Evolutionary conservation across 768 basidiomycete genomes (phyloP), one percentile per base, ranked within the genome.

Genomic region (Lyophyllum shimeji): DNA sequence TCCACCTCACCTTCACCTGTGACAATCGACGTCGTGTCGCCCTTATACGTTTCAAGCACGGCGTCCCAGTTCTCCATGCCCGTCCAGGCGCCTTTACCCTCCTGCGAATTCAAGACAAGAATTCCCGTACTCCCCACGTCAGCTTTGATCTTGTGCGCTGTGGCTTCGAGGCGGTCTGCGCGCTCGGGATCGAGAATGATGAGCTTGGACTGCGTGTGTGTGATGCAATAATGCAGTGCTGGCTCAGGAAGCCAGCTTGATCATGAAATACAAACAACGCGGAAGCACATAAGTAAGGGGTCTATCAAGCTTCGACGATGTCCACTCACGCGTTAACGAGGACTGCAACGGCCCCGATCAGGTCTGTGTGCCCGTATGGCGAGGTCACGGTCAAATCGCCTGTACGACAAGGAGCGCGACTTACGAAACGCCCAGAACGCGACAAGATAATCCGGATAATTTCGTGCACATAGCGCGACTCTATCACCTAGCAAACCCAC

Each of bases 321-420:
- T 25, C 18, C n/a, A 54, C 76, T 59, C 51, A 78, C 76, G 78
- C 76, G 57, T 79, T 84, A 34, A 75, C 72, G 20, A 77, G 68
- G 5, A 80, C 79, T 15, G 74, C 66, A 2, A 83, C 74, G 1
- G 78, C 82, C 12, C 82, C 83, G 46, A 84, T 69, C 13, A 80
- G 65, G 56, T 75, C 75, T 76, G 39, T 6, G 29, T 20, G 49
- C 24, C 17, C 23, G 17, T n/a, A 27, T 6, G 17, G 15, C 12
- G 13, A 46, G n/a, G 12, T 17, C 3, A 18, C n/a, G 0, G 46
- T 27, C n/a, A 46, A 5, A n/a, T n/a, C 46, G 15, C 27, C 20
- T 25, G 33, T 15, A 43, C 1, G 4, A 46, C 11, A 12, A 47
- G 39, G 34, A 37, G 15, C 20, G 21, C 18, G 37, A 71, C 71